Percentiles rank a stretch among this genome's conserved stretches.
Conservation (phyloP, 306 rosid genomes). For the Cajanus cajan region DNA sequence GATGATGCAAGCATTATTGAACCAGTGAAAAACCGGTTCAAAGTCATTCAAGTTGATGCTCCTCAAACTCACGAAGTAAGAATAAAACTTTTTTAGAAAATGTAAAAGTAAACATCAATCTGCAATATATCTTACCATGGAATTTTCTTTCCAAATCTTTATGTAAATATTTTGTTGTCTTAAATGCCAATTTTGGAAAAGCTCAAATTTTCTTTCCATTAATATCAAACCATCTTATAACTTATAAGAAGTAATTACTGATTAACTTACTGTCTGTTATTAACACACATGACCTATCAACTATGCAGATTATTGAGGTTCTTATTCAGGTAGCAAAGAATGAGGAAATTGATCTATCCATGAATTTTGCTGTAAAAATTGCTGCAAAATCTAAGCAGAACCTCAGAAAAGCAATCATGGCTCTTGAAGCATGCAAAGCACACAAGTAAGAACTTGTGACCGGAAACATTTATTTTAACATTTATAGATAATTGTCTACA, state of each 20-base stretch:
- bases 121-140: background rate
- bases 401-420: slow-evolving; percentile 83
- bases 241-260: background rate
- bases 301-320: slow-evolving; percentile 63
- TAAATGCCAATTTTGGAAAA: background rate
- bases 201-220: background rate
- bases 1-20: slow-evolving; percentile 60
- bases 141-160: background rate
- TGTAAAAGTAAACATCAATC: background rate
- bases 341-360: slow-evolving; percentile 69
- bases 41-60: slow-evolving; percentile 55
- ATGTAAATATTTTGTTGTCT: background rate
- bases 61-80: slow-evolving; percentile 78
- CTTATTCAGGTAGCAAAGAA: slow-evolving; percentile 67
- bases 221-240: background rate
- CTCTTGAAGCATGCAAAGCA: slow-evolving; percentile 89
- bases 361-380: slow-evolving; percentile 69
- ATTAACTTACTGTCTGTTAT: background rate
- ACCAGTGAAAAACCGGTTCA: slow-evolving; percentile 56
- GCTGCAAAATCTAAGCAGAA: slow-evolving; percentile 75
- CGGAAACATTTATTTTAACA: background rate
- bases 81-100: background rate
- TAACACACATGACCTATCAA: slow-evolving; percentile 13
- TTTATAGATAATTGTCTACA: background rate
- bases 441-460: slow-evolving; percentile 58